Conservation (phyloP, 2,329 filamentous ascomycete species). For the Xylariales sp. region DNA sequence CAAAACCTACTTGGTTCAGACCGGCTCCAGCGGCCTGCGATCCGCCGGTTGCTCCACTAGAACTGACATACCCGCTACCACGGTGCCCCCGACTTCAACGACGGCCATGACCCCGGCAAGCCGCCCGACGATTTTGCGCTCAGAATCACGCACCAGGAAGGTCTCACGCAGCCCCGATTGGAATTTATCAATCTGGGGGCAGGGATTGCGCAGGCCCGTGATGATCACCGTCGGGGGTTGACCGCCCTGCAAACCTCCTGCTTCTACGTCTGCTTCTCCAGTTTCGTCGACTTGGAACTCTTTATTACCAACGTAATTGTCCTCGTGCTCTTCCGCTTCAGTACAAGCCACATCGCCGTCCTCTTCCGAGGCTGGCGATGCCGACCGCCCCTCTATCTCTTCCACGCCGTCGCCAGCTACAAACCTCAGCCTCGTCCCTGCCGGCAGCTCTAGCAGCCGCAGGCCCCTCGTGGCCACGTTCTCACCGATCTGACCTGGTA, state of each 20-base stretch:
- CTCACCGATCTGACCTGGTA: constrained; percentile 2
- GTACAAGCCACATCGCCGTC: background rate
- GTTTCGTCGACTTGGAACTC: too few relatives aligned
- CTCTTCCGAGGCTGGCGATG: too few relatives aligned
- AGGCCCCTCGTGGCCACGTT: constrained; percentile 1
- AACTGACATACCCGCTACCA: background rate
- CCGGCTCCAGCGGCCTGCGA: background rate
- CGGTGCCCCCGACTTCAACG: constrained; percentile 2
- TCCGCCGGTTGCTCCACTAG: background rate
- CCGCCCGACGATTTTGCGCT: constrained; percentile 1
- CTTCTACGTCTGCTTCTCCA: too few relatives aligned
- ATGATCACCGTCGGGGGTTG: too few relatives aligned
- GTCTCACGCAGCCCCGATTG: constrained; percentile 2
- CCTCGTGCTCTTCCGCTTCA: too few relatives aligned
- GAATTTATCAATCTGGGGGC: constrained; percentile 4
- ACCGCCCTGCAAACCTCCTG: too few relatives aligned
- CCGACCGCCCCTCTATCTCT: too few relatives aligned
- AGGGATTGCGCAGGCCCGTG: constrained; percentile 1
- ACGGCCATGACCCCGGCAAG: constrained; percentile 2
- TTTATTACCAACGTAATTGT: too few relatives aligned
- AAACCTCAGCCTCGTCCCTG: background rate
- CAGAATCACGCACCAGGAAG: constrained; percentile 1
- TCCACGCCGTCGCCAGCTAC: background rate
- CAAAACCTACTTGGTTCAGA: too few relatives aligned
- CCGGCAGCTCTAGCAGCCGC: background rate